phyloP scores from a whole-genome alignment of 1,284 basidiomycete species.

The Trichosporon sp. region DNA sequence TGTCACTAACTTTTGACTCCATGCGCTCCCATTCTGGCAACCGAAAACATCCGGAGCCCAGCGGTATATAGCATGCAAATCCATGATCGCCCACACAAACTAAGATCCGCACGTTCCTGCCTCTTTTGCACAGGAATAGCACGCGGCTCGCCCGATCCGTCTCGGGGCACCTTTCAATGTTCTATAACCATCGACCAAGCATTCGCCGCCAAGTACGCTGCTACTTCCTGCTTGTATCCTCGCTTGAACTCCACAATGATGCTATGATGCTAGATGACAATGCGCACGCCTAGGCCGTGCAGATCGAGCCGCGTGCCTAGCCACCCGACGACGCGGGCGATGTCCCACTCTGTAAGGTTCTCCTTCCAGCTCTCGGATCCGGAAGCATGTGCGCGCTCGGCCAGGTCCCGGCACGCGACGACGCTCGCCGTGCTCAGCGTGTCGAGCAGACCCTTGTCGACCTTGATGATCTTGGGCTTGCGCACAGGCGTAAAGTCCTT shows the following conservation, averaged over 20 bases:
- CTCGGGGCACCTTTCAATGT: no score
- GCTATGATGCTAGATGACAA: conserved; percentile 3
- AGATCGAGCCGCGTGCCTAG: conserved; percentile 10
- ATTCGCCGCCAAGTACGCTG: no score
- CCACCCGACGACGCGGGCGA: conserved; percentile 5
- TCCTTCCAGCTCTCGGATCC: conserved; percentile 1
- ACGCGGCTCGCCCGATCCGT: no score
- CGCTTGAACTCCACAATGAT: no score
- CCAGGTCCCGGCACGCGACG: conserved; percentile 16
- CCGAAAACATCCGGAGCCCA: not conserved
- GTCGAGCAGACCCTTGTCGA: not conserved
- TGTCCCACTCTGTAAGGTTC: conserved; percentile 9
- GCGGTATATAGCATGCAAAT: not conserved
- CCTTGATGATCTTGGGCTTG: conserved; percentile 8
- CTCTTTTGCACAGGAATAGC: not conserved
- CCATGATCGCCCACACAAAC: not conserved
- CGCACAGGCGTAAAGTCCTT: conserved; percentile 2
- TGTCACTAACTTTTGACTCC: not conserved
- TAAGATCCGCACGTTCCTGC: not conserved
- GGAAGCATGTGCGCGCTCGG: conserved; percentile 4
- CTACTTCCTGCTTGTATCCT: no score
- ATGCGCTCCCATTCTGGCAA: not conserved
- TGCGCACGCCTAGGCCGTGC: conserved; percentile 6
- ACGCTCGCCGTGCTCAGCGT: conserved; percentile 10
- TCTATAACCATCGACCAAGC: no score